Evolutionary conservation across 2,329 filamentous ascomycete genomes (phyloP).

Genomic region (Phyllachora maydis): DNA sequence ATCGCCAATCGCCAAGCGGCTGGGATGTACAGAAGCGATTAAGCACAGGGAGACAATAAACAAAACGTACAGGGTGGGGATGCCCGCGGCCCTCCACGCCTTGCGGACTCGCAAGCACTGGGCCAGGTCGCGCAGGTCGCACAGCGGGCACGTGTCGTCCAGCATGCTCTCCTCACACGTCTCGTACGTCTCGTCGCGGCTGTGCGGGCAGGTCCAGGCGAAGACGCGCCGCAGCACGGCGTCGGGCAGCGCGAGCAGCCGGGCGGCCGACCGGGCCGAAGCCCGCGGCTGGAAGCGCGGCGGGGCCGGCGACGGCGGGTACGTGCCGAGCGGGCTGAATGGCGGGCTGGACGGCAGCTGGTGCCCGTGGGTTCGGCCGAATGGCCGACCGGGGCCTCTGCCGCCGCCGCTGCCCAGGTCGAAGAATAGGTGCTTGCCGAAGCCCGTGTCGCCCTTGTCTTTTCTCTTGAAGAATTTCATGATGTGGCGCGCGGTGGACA

Average conservation of each 20-base stretch:
- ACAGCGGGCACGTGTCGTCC: constrained; percentile 76
- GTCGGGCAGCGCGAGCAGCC: constrained; percentile 36
- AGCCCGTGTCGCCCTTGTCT: constrained; percentile 11
- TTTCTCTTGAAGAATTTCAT: constrained; percentile 14
- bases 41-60: too few relatives aligned
- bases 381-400: too few relatives aligned
- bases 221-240: constrained; percentile 63
- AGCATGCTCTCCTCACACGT: constrained; percentile 63
- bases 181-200: constrained; percentile 56
- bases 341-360: too few relatives aligned
- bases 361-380: too few relatives aligned
- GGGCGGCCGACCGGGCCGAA: constrained; percentile 17
- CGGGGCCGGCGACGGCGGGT: constrained; percentile 4
- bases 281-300: constrained; percentile 11
- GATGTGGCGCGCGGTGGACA: constrained; percentile 4
- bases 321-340: constrained; percentile 4
- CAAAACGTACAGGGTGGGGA: too few relatives aligned
- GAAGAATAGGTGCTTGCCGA: constrained; percentile 3
- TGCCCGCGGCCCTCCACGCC: constrained; percentile 40
- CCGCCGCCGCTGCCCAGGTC: too few relatives aligned
- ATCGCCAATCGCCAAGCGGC: neutral
- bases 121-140: constrained; percentile 74
- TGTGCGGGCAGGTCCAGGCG: constrained; percentile 64
- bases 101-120: constrained; percentile 57
- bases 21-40: constrained; percentile 35